Conservation (phyloP, 1,284 basidiomycete genomes). For the Ceratobasidium theobromae region DNA sequence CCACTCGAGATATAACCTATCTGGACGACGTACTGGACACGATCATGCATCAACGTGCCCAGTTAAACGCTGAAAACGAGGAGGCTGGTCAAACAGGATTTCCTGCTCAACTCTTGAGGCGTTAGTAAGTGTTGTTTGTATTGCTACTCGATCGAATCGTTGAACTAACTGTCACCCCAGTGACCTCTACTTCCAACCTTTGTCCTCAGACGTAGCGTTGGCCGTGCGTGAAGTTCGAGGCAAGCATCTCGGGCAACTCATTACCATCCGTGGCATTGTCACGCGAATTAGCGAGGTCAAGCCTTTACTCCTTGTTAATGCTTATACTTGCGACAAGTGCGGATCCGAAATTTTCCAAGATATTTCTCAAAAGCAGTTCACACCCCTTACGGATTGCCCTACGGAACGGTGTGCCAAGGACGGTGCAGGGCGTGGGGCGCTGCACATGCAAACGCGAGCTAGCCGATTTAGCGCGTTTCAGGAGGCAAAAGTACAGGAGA, state of each 20-base stretch:
- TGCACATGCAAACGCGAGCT: constrained; percentile 98
- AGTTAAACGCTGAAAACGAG: constrained; percentile 61
- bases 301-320: constrained; percentile 94
- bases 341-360: constrained; percentile 99
- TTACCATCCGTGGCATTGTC: constrained; percentile 96
- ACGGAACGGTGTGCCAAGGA: constrained; percentile 79
- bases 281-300: constrained; percentile 99
- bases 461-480: constrained; percentile 98
- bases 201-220: constrained; percentile 61
- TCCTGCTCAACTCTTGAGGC: constrained; percentile 85
- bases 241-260: constrained; percentile 82
- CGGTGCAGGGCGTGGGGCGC: constrained; percentile 85
- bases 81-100: constrained; percentile 63
- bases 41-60: constrained; percentile 92
- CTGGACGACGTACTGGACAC: constrained; percentile 93
- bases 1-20: constrained; percentile 85
- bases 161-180: constrained; percentile 47
- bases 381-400: constrained; percentile 85
- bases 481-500: constrained; percentile 98
- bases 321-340: constrained; percentile 98
- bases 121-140: constrained; percentile 73
- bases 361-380: constrained; percentile 90
- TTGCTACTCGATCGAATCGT: neutral
- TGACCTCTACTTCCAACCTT: constrained; percentile 91
- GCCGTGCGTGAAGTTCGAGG: constrained; percentile 93